Base-by-base conservation (phyloP, 495 filamentous ascomycete genomes). In the Xylaria grammica region DNA sequence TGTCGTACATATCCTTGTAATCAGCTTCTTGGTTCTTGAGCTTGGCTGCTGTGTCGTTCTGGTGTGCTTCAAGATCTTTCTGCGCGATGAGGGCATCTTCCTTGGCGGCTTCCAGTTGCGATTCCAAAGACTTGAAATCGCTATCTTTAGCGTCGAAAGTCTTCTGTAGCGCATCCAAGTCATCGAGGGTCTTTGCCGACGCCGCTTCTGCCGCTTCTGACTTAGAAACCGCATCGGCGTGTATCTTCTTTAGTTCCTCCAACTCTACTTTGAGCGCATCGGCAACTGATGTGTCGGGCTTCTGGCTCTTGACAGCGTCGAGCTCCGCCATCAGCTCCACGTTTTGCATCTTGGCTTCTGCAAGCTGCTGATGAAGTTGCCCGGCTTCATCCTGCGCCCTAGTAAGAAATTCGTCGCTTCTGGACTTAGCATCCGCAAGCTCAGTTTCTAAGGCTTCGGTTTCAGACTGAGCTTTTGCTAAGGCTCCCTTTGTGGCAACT, bases 1-100 rank as follows among this genome's bases (percentile, higher is more conserved):
- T 83, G 9, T 81, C 82, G 63, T 85, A 83, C 75, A 82, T 79
- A 20, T 79, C 82, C 66, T 83, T 80, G 71, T 84, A 85, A 67
- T 86, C 84, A 26, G 81, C 75, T 71, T 80, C 73, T 22, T 79
- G 75, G 22, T 77, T 82, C 75, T 82, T 80, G 26, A 74, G 62
- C 65, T 76, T 79, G 11, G 76, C 75, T 20, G 78, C 74, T 29
- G 74, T 72, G 49, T 78, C 77, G 10, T 76, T 71, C 74, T 73
- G 73, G 62, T 75, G 70, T n/a, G 78, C 77, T 56, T 82, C 78
- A 0, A 82, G 70, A 38, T 82, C 80, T 65, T 82, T 80, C 62
- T 77, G 68, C 2, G 74, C 69, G 55, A 76, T 74, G 45, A 71
- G 73, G 0, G 76, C 61, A 67, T 81, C 76, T 61, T 83, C 74